Percentiles rank a stretch among this genome's conserved stretches.
These are phyloP conservation scores for Zelonia costaricensis DNA, from an alignment of 208 protist genomes.

Conservation along the genomic window DNA sequence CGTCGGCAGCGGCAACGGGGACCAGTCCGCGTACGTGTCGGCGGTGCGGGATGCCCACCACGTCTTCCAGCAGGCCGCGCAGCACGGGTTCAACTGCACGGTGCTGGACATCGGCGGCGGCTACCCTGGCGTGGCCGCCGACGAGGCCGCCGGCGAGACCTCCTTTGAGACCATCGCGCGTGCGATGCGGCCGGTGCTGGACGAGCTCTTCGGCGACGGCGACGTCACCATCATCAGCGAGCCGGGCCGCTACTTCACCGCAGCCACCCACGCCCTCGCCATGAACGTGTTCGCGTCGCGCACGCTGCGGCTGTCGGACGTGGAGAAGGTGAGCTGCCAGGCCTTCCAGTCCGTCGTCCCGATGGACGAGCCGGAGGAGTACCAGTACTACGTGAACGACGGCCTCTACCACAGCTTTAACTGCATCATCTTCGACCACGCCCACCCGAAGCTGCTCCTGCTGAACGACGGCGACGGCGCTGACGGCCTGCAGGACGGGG, in stretches of 20 bases:
- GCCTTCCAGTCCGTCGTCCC: conserved; percentile 20
- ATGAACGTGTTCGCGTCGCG: conserved; percentile 70
- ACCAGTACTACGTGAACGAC: conserved; percentile 88
- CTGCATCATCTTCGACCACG: conserved; percentile 85
- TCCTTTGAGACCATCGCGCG: conserved; percentile 63
- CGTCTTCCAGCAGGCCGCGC: conserved; percentile 61
- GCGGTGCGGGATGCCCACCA: conserved; percentile 54
- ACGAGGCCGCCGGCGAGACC: conserved; percentile 6
- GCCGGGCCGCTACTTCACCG: conserved; percentile 87
- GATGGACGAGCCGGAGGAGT: conserved; percentile 36
- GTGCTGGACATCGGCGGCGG: conserved; percentile 91
- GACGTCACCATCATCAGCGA: conserved; percentile 73
- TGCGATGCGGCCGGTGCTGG: conserved; percentile 53
- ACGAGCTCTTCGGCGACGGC: conserved; percentile 57
- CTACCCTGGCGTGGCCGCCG: conserved; percentile 58
- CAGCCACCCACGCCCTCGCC: conserved; percentile 57
- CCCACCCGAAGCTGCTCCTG: conserved; percentile 49
- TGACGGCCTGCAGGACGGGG: conserved; percentile 1
- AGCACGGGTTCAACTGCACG: conserved; percentile 70
- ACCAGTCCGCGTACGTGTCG: conserved; percentile 49
- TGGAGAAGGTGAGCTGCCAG: conserved; percentile 28
- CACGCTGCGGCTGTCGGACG: conserved; percentile 31
- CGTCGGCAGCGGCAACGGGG: conserved; percentile 85
- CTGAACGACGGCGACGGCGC: conserved; percentile 41
- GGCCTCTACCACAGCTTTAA: conserved; percentile 89